phyloP scores from a whole-genome alignment of 2,329 filamentous ascomycete genomes.

The Xylariaceae sp. region DNA sequence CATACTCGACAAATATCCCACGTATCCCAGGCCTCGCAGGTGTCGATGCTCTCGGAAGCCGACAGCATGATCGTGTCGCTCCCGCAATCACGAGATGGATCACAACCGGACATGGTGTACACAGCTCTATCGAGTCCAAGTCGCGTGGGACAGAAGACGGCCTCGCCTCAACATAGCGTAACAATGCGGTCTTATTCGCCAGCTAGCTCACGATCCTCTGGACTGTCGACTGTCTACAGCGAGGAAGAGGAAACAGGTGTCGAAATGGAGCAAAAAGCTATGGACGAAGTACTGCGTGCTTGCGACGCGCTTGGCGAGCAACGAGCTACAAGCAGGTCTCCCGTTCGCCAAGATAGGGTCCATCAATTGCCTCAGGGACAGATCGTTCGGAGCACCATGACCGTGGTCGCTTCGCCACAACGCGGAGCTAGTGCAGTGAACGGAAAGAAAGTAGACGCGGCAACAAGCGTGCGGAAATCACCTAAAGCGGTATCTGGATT shows the following conservation, averaged over 20 bases:
- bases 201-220: conserved; percentile 48
- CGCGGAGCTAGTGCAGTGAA: neutral
- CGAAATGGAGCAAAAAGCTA: conserved; percentile 9
- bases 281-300: conserved; percentile 10
- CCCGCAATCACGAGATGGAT: conserved; percentile 29
- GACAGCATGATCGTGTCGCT: conserved; percentile 40
- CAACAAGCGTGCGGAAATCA: neutral
- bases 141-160: conserved; percentile 22
- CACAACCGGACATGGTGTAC: conserved; percentile 33
- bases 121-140: conserved; percentile 45
- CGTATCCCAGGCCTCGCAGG: conserved; percentile 31
- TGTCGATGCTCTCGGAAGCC: conserved; percentile 36
- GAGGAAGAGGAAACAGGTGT: conserved; percentile 42
- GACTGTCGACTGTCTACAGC: conserved; percentile 57
- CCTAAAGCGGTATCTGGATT: conserved; percentile 13
- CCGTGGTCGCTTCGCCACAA: neutral
- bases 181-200: conserved; percentile 20
- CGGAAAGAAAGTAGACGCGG: neutral
- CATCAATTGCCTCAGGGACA: conserved; percentile 7
- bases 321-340: neutral
- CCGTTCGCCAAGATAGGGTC: neutral
- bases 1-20: conserved; percentile 22
- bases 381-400: neutral
- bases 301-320: conserved; percentile 10
- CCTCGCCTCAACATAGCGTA: neutral